Evolutionary conservation across 495 filamentous ascomycete species (phyloP), one percentile per base, ranked within the genome.

Genomic region (Lichina pygmaea): DNA sequence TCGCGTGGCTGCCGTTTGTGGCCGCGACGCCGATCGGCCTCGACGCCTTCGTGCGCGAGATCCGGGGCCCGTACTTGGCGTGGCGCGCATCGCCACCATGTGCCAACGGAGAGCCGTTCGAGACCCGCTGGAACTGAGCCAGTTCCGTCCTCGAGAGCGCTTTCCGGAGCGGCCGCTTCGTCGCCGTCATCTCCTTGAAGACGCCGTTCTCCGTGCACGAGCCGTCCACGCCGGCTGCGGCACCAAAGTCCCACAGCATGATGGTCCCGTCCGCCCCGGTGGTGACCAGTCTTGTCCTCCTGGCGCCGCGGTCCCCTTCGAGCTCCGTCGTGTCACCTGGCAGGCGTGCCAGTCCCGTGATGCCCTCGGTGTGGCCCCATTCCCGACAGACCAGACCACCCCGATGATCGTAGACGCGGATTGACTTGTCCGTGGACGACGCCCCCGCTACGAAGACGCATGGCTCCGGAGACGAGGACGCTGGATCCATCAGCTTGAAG

Each of bases 371-470:
- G 54, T 97, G 89, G 11, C 89, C 91, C 67, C 83, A 93, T 58
- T 93, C 89, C 36, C 81, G 75, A 30, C 81, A 77, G 44, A 94
- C 60, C 49, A 97, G 73, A 24, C 63, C 86, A 38, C 69, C 68
- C 41, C 78, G 74, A 12, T 74, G 62, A 50, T 91, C 80, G 55
- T 97, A 95, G 4, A 95, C 61, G 16, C 89, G 67, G 47, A 97
- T 75, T 7, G 89, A 94, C 54, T 93, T 95, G 57, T 97, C 89
- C 5, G 80, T 91, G 50, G 80, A 82, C 7, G 91, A 93, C 24
- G 91, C 66, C 15, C 81, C 89, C 30, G 85, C 48, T 32, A 49
- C 61, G 46, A 97, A 66, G 41, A 86, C 63, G 43, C 65, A 61
- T 8, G 16, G 10, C 10, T 6, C 42, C 24, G 24, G 24, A 3